Evolutionary conservation across 345 rosid genomes (phyloP), one percentile per base, ranked within the genome.

Genomic region (Gossypium bickii): DNA sequence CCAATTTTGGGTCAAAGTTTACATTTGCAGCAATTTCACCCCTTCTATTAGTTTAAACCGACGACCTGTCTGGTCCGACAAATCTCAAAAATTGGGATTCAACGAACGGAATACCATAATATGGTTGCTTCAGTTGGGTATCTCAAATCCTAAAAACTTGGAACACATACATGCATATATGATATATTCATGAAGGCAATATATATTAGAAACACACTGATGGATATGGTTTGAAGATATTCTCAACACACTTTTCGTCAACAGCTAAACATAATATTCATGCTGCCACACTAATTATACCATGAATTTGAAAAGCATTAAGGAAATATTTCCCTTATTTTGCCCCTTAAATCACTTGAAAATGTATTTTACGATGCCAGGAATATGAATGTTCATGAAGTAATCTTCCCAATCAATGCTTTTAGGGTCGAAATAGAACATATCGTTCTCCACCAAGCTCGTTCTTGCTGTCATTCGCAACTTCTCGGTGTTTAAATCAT

Each of bases 401-500:
- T 76, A 76, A 4, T 76, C 73, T 0, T 76, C 73, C 78, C 78
- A 76, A 29, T 76, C 73, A n/a, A 68, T 57, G 73, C 57, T 2
- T 49, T 22, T 76, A 15, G 78, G 72, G 59, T 79, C 81, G 45
- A 74, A 79, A 29, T 74, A 10, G 22, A 74, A 70, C n/a, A 48
- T 25, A 9, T 74, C 66, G 15, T 48, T 44, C 52, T 75, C 74
- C 34, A 17, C 59, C 70, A 59, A 7, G 18, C 67, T 70, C 11
- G 75, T 51, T 56, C 56, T 77, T 16, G 83, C 67, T 12, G 48
- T 59, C 24, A 47, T 56, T 70, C 78, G 60, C 24, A 81, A 64
- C 56, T 77, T 81, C 68, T 77, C 80, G 9, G 78, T 67, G 76
- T 77, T 81, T 1, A 53, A 70, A 60, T 74, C 83, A 49, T 81